Evolutionary conservation across 2,329 filamentous ascomycete genomes (phyloP), one percentile per base, ranked within the genome.

Genomic region (Geosmithia flava): DNA sequence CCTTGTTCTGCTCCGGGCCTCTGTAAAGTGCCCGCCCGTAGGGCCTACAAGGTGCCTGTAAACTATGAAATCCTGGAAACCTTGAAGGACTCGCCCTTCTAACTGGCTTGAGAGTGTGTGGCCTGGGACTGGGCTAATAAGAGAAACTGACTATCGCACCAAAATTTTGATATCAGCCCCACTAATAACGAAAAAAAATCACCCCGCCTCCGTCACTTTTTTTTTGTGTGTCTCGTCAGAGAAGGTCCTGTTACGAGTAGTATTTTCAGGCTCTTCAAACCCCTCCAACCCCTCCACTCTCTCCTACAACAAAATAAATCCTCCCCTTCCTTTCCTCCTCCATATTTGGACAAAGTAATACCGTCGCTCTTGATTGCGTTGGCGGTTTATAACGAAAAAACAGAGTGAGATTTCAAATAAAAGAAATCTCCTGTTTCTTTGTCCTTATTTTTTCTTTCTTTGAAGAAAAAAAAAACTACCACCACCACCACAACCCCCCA

Each of bases 131-230:
- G n/a, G n/a, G n/a, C n/a, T n/a, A n/a, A n/a, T n/a, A n/a, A 30
- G 41, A 43, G 46, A 27, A 8, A 20, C 41, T n/a, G n/a, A 19
- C 23, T 29, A 49, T 23, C 40, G 45, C 45, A 44, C 48, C 29
- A 47, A 48, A 64, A 60, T 59, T 62, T 58, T 62, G 58, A 47
- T 47, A 57, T 50, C 50, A 54, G 62, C 63, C 63, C 64, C 64
- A 65, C 64, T 58, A 50, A 49, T 7, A 37, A 11, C 15, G 63
- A 58, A 57, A 57, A 64, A 64, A 65, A 62, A 63, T 60, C 62
- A 66, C 64, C 64, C 64, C 64, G 63, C 63, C 62, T 58, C 54
- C 16, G 29, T 47, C 44, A 40, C 44, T 15, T 17, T 44, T 16
- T 42, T 6, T 16, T 11, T 23, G 11, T 3, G 20, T 8, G 23